A percentile compares a stretch with the other conserved stretches of the same genome.
Evolutionary conservation across 495 filamentous ascomycete genomes (phyloP).

Genomic region (Pseudotulostoma volvatum): DNA sequence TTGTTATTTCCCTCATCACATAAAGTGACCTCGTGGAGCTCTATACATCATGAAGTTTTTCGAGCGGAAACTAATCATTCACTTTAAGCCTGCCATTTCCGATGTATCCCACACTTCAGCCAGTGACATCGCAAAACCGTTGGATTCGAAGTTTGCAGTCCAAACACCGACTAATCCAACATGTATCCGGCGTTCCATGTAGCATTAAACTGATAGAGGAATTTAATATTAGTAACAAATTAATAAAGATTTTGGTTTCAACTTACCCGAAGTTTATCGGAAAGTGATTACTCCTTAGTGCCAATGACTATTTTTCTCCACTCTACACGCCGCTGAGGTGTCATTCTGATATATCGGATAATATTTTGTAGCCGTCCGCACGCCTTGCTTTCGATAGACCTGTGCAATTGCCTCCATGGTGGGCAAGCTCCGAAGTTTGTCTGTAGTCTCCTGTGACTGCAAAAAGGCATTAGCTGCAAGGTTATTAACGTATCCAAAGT

Average conservation of each 20-base stretch:
- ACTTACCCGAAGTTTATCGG: background rate
- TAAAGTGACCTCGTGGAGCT: background rate
- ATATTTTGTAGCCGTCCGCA: background rate
- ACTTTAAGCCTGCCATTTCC: background rate
- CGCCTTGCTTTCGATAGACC: background rate
- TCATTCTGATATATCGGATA: background rate
- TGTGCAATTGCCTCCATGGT: background rate
- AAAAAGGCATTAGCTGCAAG: background rate
- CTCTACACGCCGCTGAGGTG: background rate
- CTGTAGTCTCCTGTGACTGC: background rate
- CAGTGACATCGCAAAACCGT: background rate
- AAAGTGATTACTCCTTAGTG: background rate
- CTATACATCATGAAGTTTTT: background rate
- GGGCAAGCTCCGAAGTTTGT: background rate
- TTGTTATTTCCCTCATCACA: background rate
- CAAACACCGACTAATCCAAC: background rate
- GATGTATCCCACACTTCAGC: background rate
- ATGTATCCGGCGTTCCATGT: background rate
- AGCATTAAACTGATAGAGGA: background rate
- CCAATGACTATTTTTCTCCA: background rate
- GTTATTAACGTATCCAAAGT: background rate
- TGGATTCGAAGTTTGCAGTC: background rate
- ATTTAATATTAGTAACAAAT: background rate
- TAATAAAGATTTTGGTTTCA: background rate
- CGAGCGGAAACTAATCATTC: background rate